These are phyloP conservation scores for Salix arbutifolia DNA, from an alignment of 345 rosid species.

Conservation along the genomic window DNA sequence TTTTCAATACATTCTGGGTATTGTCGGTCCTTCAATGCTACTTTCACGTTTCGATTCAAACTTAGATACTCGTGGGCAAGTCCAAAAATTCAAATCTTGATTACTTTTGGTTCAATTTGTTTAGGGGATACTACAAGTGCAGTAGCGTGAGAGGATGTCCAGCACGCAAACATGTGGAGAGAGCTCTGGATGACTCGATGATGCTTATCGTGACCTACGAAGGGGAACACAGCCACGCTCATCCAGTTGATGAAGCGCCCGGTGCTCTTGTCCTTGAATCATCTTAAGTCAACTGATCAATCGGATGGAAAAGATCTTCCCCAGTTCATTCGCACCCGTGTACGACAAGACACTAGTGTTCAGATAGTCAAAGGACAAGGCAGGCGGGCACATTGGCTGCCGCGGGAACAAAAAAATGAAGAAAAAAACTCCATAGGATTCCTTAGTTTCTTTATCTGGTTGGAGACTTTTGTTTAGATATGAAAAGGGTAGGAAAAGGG, in stretches of 20 bases:
- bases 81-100: background rate
- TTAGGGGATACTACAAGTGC: constrained; percentile 91
- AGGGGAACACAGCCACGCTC: constrained; percentile 70
- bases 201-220: constrained; percentile 85
- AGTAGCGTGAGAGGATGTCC: constrained; percentile 88
- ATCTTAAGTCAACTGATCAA: constrained; percentile 31
- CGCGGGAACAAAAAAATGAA: background rate
- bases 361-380: constrained; percentile 25
- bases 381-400: constrained; percentile 18
- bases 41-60: background rate
- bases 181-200: constrained; percentile 69
- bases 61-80: background rate
- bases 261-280: constrained; percentile 52
- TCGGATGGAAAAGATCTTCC: background rate
- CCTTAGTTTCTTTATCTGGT: constrained; percentile 24
- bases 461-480: constrained; percentile 18
- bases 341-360: background rate
- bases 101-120: constrained; percentile 4
- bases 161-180: constrained; percentile 91
- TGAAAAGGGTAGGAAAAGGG: background rate
- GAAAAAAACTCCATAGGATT: constrained; percentile 21
- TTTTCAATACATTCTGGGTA: background rate
- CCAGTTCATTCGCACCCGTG: constrained; percentile 1
- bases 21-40: background rate
- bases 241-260: constrained; percentile 28